Percentiles rank a stretch among this genome's conserved stretches.
phyloP scores from a whole-genome alignment of 257 asterid species.

The Gentiana macrophylla region DNA sequence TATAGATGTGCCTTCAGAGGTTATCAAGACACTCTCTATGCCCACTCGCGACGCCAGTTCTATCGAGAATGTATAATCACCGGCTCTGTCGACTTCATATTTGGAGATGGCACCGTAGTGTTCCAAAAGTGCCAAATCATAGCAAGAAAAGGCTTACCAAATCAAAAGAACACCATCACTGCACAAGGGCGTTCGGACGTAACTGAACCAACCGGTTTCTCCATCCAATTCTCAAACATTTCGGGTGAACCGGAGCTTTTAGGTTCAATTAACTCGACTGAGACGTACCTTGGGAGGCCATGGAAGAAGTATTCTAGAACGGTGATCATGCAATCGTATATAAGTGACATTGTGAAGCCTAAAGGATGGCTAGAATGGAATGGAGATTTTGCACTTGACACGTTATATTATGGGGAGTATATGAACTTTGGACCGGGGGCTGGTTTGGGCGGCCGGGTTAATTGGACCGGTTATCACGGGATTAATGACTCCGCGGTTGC shows the following conservation, averaged over 20 bases:
- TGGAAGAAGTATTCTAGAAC: constrained; percentile 54
- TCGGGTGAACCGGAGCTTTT: constrained; percentile 22
- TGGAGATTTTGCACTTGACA: constrained; percentile 26
- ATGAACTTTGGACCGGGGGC: constrained; percentile 53
- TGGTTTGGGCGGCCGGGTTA: constrained; percentile 35
- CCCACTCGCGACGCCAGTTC: constrained; percentile 54
- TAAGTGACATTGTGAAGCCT: constrained; percentile 29
- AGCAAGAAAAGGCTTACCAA: constrained; percentile 42
- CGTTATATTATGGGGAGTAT: constrained; percentile 45
- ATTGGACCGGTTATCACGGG: constrained; percentile 49
- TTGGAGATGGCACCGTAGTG: constrained; percentile 47
- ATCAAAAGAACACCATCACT: constrained; percentile 56
- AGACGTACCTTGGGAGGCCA: constrained; percentile 55
- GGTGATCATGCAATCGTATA: constrained; percentile 42
- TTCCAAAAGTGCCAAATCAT: constrained; percentile 50
- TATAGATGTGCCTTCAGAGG: constrained; percentile 44
- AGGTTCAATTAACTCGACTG: constrained; percentile 18
- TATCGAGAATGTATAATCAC: constrained; percentile 41
- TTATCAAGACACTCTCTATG: constrained; percentile 61
- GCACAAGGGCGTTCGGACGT: constrained; percentile 46
- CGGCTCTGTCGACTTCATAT: constrained; percentile 68
- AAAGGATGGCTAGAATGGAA: constrained; percentile 66
- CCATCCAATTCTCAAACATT: constrained; percentile 46
- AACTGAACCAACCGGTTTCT: constrained; percentile 39
- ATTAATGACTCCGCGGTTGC: constrained; percentile 33